A percentile compares a stretch with the other conserved stretches of the same genome.
Conservation (phyloP, 768 basidiomycete species). For the Leccinum variicolor region DNA sequence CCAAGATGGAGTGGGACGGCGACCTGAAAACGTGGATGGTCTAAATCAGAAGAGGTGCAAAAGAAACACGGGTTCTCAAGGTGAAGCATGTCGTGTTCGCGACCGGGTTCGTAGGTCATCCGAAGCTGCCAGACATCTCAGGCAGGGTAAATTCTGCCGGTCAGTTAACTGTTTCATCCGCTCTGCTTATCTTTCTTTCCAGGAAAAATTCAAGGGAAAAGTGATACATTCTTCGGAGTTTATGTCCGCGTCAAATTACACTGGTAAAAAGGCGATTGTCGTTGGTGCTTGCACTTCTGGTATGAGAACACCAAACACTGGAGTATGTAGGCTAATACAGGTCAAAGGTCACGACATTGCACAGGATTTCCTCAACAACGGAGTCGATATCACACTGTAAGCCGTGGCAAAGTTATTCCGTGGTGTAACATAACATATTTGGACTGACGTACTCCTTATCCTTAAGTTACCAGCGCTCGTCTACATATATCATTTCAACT, state of each 20-base stretch:
- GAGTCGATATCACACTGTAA: conserved; percentile 30
- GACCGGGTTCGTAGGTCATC: conserved; percentile 47
- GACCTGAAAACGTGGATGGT: conserved; percentile 44
- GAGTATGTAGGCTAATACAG: conserved; percentile 8
- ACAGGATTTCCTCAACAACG: conserved; percentile 31
- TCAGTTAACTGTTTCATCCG: background rate
- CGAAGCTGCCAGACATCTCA: conserved; percentile 43
- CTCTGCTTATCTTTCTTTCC: background rate
- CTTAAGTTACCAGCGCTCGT: conserved; percentile 26
- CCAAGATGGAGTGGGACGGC: conserved; percentile 36
- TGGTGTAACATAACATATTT: background rate
- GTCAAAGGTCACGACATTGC: conserved; percentile 36
- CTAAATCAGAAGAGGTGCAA: conserved; percentile 32
- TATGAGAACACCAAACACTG: conserved; percentile 9
- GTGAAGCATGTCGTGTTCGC: conserved; percentile 58
- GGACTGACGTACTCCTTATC: background rate
- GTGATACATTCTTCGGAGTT: conserved; percentile 51
- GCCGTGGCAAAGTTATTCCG: background rate
- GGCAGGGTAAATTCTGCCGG: conserved; percentile 31
- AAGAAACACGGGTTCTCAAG: conserved; percentile 32
- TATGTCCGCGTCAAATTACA: conserved; percentile 43
- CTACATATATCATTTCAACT: conserved; percentile 24
- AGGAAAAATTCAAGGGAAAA: conserved; percentile 54
- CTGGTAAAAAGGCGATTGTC: conserved; percentile 64
- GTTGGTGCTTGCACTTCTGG: conserved; percentile 65